Percentiles rank a stretch among this genome's conserved stretches.
phyloP scores from a whole-genome alignment of 371 early-diverging fungal species.

The Mortierella sp. region DNA sequence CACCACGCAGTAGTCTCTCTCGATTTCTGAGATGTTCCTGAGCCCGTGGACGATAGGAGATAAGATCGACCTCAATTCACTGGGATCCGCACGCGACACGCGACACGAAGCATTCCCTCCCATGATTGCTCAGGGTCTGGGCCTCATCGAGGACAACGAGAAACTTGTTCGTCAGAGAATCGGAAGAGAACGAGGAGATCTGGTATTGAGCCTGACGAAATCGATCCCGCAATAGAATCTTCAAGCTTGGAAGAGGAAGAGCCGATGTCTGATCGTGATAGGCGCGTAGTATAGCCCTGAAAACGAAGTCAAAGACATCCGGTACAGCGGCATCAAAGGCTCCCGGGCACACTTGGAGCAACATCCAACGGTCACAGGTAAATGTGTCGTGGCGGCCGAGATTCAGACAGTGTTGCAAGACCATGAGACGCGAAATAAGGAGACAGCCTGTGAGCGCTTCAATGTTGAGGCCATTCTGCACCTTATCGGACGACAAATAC shows the following conservation, averaged over 20 bases:
- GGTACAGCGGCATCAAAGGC: constrained; percentile 37
- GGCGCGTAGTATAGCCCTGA: constrained; percentile 25
- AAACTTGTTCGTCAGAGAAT: constrained; percentile 36
- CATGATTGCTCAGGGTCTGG: constrained; percentile 44
- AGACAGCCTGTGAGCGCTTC: constrained; percentile 38
- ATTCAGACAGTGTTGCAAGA: constrained; percentile 44
- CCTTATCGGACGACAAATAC: too few relatives aligned
- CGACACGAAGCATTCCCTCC: constrained; percentile 37
- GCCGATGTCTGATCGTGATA: constrained; percentile 27
- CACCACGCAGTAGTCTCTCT: constrained; percentile 38
- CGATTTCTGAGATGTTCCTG: constrained; percentile 28
- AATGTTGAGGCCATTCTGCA: constrained; percentile 24
- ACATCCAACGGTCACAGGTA: constrained; percentile 52
- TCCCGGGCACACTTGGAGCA: constrained; percentile 4
- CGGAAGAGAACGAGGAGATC: constrained; percentile 30
- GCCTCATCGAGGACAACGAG: constrained; percentile 52
- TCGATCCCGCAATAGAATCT: constrained; percentile 26
- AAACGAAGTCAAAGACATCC: constrained; percentile 46
- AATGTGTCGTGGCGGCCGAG: constrained; percentile 36
- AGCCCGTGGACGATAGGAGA: constrained; percentile 41
- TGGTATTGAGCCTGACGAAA: constrained; percentile 34
- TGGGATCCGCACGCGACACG: constrained; percentile 34
- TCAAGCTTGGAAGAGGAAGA: constrained; percentile 27
- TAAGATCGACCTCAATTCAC: constrained; percentile 33
- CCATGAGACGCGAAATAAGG: constrained; percentile 44